Evolutionary conservation across 2,329 filamentous ascomycete genomes (phyloP), one percentile per base, ranked within the genome.

Genomic region (Neopestalotiopsis sp.): DNA sequence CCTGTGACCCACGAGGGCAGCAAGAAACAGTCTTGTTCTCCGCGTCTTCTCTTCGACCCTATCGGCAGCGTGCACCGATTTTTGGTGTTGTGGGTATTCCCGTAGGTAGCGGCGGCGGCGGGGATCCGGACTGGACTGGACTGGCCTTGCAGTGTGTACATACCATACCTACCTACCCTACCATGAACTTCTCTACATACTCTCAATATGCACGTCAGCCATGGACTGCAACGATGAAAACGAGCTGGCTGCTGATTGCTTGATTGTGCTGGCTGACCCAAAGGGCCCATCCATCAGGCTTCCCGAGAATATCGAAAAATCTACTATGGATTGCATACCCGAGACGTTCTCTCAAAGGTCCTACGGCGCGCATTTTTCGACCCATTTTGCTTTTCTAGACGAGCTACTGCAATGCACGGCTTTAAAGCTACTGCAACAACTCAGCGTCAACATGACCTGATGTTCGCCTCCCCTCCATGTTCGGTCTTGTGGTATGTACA

Each of bases 151-250:
- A 28, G 24, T 28, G 24, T 28, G 24, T 52, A 24, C 17, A n/a
- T n/a, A n/a, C 45, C 7, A n/a, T 52, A 52, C 34, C 34, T 52
- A 52, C 34, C 34, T 38, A 38, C 34, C 34, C 34, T 38, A 38
- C 34, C 34, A 38, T 38, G 34, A 10, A 38, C 6, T 38, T 7
- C 34, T 24, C 20, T 28, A 28, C 24, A 28, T 28, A 28, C 24
- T 66, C 17, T 57, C 63, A 17, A 57, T 28, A 66, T 57, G 63
- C 63, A 66, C 40, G 63, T 66, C 28, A 66, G 42, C 63, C 14
- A 34, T 45, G 14, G 38, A 40, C 17, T 20, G 32, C 34, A 34
- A 34, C 59, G 17, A 30, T 62, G 45, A 24, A 28, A 28, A 24
- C 24, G 57, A 60, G 57, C 57, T 60, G 57, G 28, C 57, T 60